Conservation (phyloP, 148 eudicot species). For the Rhododendron griersonianum region DNA sequence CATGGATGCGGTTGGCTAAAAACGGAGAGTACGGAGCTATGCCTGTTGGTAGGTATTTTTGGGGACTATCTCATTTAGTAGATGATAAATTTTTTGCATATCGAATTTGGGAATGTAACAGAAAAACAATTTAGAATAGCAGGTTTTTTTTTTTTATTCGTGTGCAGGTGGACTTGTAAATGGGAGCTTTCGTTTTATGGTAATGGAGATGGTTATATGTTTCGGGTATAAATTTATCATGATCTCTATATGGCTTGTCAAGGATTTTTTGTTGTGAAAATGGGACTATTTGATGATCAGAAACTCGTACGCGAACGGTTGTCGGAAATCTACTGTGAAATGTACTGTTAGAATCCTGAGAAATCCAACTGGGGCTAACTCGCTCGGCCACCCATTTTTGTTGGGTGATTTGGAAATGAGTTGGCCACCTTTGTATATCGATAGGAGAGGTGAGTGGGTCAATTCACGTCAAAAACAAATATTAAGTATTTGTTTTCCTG, state of each 20-base stretch:
- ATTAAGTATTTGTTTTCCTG: no score
- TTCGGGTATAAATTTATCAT: slow-evolving; percentile 1
- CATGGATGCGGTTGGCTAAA: background rate
- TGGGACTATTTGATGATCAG: background rate
- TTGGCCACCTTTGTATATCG: no score
- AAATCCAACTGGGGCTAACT: background rate
- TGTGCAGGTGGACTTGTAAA: slow-evolving; percentile 1
- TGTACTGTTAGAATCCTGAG: background rate
- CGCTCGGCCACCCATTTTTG: no score
- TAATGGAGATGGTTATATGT: slow-evolving; percentile 9
- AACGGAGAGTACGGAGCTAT: background rate
- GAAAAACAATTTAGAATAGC: background rate
- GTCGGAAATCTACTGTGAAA: background rate
- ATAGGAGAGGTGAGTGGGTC: no score
- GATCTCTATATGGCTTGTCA: background rate
- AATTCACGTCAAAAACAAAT: no score
- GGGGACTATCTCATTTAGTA: background rate
- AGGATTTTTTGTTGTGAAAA: background rate
- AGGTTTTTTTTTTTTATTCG: background rate
- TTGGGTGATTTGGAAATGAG: no score
- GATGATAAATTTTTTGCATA: background rate
- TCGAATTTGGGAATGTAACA: background rate
- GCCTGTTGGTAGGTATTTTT: background rate
- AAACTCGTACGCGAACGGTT: background rate
- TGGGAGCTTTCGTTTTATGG: background rate